Conservation (phyloP, 768 basidiomycete genomes). For the Suillus clintonianus region DNA sequence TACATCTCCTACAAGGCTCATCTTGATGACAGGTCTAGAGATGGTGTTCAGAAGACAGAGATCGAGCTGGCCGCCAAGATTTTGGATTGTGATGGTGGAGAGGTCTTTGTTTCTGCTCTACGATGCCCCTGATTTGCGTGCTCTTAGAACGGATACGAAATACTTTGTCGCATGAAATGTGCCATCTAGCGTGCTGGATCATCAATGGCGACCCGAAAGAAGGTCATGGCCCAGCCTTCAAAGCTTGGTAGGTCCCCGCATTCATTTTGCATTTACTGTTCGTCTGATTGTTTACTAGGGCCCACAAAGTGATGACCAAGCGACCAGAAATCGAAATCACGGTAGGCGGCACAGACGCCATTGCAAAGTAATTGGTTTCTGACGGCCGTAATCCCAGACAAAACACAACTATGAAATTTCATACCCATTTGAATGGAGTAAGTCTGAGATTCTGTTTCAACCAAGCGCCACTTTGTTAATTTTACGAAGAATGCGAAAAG, state of each 20-base stretch:
- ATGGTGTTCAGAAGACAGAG: constrained; percentile 58
- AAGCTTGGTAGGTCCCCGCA: constrained; percentile 55
- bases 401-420: constrained; percentile 75
- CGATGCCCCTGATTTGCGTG: background rate
- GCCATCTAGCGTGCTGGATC: constrained; percentile 86
- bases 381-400: constrained; percentile 42
- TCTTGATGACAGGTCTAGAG: constrained; percentile 43
- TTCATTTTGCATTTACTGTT: background rate
- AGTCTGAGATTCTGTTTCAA: constrained; percentile 24
- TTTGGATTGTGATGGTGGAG: constrained; percentile 70
- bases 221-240: constrained; percentile 73
- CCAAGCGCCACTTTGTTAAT: constrained; percentile 8
- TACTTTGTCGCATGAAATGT: constrained; percentile 91
- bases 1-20: background rate
- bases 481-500: constrained; percentile 54
- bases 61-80: constrained; percentile 87
- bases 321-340: constrained; percentile 73
- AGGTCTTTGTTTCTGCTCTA: background rate
- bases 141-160: constrained; percentile 72
- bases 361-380: constrained; percentile 1
- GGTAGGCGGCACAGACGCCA: constrained; percentile 20
- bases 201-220: constrained; percentile 72
- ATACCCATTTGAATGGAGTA: constrained; percentile 75
- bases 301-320: constrained; percentile 64
- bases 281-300: constrained; percentile 43